Conservation (phyloP, 441 rosid species). For the Manihot esculenta region DNA sequence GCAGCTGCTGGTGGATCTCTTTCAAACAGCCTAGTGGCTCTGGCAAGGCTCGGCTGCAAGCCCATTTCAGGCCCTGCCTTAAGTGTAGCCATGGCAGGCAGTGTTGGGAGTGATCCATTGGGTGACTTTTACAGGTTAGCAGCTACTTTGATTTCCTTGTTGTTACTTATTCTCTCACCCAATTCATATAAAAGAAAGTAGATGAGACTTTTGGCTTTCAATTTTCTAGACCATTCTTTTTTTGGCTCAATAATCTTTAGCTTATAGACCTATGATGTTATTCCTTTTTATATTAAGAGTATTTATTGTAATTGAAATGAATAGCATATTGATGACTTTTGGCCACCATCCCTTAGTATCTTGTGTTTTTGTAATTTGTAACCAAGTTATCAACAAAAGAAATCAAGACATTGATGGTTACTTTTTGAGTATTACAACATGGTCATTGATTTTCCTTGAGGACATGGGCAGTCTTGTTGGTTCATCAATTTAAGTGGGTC, state of each 20-base stretch:
- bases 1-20: conserved; percentile 99
- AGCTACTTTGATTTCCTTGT: conserved; percentile 7
- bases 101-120: conserved; percentile 86
- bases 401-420: neutral
- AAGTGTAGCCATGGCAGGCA: conserved; percentile 91
- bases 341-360: too few species aligned
- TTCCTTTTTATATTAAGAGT: neutral
- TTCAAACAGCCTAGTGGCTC: conserved; percentile 85
- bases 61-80: conserved; percentile 58
- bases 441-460: neutral
- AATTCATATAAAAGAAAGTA: neutral
- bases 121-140: conserved; percentile 87
- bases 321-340: too few species aligned
- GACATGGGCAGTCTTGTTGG: neutral
- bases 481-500: too few species aligned
- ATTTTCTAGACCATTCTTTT: neutral
- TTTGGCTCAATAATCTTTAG: neutral
- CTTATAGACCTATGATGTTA: neutral
- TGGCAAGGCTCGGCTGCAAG: conserved; percentile 74
- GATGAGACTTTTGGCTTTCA: neutral
- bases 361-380: too few species aligned
- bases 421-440: neutral
- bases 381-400: neutral
- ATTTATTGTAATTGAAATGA: too few species aligned
- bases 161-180: neutral